Percentiles rank a stretch among this genome's conserved stretches.
These are phyloP conservation scores for Clarireedia paspali DNA, from an alignment of 2,329 filamentous ascomycete species.

Conservation along the genomic window DNA sequence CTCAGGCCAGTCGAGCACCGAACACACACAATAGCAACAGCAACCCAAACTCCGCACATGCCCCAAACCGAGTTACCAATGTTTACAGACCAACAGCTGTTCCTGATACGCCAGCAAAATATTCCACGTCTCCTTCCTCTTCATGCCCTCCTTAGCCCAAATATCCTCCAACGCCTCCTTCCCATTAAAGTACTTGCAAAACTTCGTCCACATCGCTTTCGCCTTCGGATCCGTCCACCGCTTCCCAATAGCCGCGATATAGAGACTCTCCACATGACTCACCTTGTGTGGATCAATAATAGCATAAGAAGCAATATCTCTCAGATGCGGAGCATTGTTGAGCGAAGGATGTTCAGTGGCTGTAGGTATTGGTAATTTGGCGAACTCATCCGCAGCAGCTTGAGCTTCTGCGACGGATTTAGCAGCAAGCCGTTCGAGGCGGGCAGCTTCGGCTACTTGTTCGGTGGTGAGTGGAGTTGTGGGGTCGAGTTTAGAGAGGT, in stretches of 20 bases:
- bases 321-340: slow-evolving; percentile 51
- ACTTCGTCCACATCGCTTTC: slow-evolving; percentile 60
- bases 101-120: slow-evolving; percentile 59
- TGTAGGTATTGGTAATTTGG: slow-evolving; percentile 33
- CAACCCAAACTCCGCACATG: too few species aligned
- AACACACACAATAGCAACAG: too few species aligned
- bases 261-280: slow-evolving; percentile 69
- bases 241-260: slow-evolving; percentile 51
- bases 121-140: slow-evolving; percentile 72
- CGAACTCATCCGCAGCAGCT: slow-evolving; percentile 25
- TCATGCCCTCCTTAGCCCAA: slow-evolving; percentile 75
- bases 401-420: slow-evolving; percentile 47
- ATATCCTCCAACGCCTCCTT: slow-evolving; percentile 79
- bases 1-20: too few species aligned
- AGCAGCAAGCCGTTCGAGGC: slow-evolving; percentile 49
- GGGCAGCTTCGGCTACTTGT: slow-evolving; percentile 52
- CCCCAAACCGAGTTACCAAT: slow-evolving; percentile 46
- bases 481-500: slow-evolving; percentile 17
- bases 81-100: slow-evolving; percentile 57
- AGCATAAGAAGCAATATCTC: slow-evolving; percentile 52
- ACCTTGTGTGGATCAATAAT: slow-evolving; percentile 74
- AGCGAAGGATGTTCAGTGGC: slow-evolving; percentile 47
- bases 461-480: slow-evolving; percentile 39
- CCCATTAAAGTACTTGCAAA: slow-evolving; percentile 83
- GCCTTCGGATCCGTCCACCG: slow-evolving; percentile 43